These are phyloP conservation scores for Neocallimastix lanati DNA, from an alignment of 192 early-diverging fungal genomes.

Conservation along the genomic window DNA sequence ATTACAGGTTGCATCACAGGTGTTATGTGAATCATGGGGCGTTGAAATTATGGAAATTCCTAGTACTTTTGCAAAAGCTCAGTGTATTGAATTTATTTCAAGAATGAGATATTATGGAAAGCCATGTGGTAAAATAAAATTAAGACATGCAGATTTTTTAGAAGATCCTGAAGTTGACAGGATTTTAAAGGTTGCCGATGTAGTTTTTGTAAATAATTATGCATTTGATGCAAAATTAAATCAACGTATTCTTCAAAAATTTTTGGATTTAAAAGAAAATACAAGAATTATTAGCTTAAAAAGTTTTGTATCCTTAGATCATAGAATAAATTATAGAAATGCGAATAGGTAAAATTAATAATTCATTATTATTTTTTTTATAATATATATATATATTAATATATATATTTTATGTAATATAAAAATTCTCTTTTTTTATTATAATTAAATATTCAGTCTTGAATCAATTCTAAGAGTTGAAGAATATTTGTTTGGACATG, in stretches of 20 bases:
- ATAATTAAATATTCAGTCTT: neutral
- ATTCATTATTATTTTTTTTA: neutral
- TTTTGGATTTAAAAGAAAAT: constrained; percentile 81
- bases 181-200: constrained; percentile 62
- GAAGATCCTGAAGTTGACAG: constrained; percentile 44
- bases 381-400: too few relatives aligned
- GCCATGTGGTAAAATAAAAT: constrained; percentile 25
- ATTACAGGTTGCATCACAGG: constrained; percentile 81
- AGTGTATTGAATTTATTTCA: constrained; percentile 64
- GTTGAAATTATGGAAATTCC: constrained; percentile 86
- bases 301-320: constrained; percentile 60
- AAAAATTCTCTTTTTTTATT: too few relatives aligned
- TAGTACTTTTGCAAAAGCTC: constrained; percentile 51
- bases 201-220: constrained; percentile 93
- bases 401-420: too few relatives aligned
- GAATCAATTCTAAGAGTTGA: constrained; percentile 30
- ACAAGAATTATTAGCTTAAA: constrained; percentile 68
- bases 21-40: constrained; percentile 60
- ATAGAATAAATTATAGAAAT: constrained; percentile 53
- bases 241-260: constrained; percentile 59
- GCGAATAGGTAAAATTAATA: constrained; percentile 18
- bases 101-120: constrained; percentile 48
- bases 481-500: constrained; percentile 45
- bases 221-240: constrained; percentile 75
- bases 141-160: constrained; percentile 74